A percentile compares a stretch with the other conserved stretches of the same genome.
Conservation (phyloP, 352 stramenopile species). For the Phytopythium litorale region DNA sequence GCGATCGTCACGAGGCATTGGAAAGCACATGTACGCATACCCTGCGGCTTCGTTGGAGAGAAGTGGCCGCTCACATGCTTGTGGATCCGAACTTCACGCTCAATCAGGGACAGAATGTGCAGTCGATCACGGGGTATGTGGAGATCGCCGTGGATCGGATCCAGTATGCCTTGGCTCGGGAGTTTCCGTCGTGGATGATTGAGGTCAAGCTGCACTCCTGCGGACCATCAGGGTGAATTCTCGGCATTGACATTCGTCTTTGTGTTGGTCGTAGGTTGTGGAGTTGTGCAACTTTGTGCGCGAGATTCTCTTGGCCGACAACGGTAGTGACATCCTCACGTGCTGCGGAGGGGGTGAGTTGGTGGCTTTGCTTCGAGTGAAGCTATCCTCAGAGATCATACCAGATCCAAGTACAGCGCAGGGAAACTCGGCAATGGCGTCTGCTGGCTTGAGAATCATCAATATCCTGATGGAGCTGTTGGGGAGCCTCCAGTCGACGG, state of each 20-base stretch:
- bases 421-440: too few species aligned
- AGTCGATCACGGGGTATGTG: constrained; percentile 51
- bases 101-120: constrained; percentile 8
- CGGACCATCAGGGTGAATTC: not conserved
- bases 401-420: not conserved
- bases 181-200: constrained; percentile 8
- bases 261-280: not conserved
- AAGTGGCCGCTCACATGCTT: not conserved
- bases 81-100: not conserved
- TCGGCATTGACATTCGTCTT: not conserved
- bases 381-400: not conserved
- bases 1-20: constrained; percentile 51
- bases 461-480: not conserved
- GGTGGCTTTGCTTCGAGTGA: constrained; percentile 19
- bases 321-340: constrained; percentile 43
- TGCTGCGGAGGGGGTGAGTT: constrained; percentile 46
- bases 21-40: constrained; percentile 22
- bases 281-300: constrained; percentile 65
- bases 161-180: constrained; percentile 14
- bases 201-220: constrained; percentile 10
- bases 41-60: not conserved
- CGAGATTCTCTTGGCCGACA: constrained; percentile 41
- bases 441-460: not conserved
- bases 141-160: constrained; percentile 55
- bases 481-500: not conserved